Conservation (phyloP, 2,329 filamentous ascomycete genomes). For the Lecanoromycetidae sp. region DNA sequence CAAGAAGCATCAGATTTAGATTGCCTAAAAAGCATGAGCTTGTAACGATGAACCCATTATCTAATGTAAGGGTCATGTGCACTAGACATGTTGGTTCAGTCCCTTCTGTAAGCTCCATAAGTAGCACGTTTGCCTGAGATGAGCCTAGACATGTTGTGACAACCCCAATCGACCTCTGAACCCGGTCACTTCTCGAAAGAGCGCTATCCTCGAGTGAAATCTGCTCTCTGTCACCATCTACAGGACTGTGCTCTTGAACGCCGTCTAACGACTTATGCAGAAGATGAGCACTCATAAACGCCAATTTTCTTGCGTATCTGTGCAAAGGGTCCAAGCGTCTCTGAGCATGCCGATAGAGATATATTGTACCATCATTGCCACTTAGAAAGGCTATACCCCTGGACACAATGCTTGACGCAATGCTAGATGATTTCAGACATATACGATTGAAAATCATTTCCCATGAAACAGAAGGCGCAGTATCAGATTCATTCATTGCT, state of each 20-base stretch:
- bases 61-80: not conserved
- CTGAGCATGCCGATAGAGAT: slow-evolving; percentile 23
- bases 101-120: not conserved
- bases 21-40: slow-evolving; percentile 31
- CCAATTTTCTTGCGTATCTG: slow-evolving; percentile 11
- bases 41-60: slow-evolving; percentile 37
- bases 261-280: too few relatives aligned
- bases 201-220: too few relatives aligned
- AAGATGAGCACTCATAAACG: slow-evolving; percentile 13
- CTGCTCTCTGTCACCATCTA: too few relatives aligned
- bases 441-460: slow-evolving; percentile 19
- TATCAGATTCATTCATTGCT: not conserved
- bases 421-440: slow-evolving; percentile 38
- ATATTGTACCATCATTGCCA: slow-evolving; percentile 34
- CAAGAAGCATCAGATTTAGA: slow-evolving; percentile 34
- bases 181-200: too few relatives aligned
- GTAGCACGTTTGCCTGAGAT: not conserved
- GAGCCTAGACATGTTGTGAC: not conserved
- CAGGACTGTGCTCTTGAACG: too few relatives aligned
- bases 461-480: not conserved
- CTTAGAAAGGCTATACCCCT: slow-evolving; percentile 34
- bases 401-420: slow-evolving; percentile 29
- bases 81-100: slow-evolving; percentile 23
- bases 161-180: too few relatives aligned
- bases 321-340: slow-evolving; percentile 18